phyloP scores from a whole-genome alignment of 1,284 basidiomycete species.

The Moesziomyces sp. region DNA sequence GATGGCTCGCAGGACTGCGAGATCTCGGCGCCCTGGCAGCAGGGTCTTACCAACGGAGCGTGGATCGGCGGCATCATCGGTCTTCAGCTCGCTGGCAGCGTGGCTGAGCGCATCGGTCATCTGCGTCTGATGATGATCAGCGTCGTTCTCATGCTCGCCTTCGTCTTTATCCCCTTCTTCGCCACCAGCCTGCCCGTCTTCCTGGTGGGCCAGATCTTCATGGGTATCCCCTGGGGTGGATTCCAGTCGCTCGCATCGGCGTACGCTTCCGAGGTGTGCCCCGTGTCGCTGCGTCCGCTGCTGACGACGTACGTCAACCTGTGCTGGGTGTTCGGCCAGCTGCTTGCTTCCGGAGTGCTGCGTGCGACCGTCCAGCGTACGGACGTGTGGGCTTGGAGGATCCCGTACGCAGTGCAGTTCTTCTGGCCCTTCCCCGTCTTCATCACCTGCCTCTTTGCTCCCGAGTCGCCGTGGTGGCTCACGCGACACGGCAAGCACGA shows the following conservation, averaged over 20 bases:
- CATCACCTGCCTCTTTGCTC: slow-evolving; percentile 63
- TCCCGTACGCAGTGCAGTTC: slow-evolving; percentile 70
- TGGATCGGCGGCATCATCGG: slow-evolving; percentile 50
- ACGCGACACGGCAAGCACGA: slow-evolving; percentile 70
- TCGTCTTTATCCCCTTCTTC: slow-evolving; percentile 68
- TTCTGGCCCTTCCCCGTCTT: slow-evolving; percentile 67
- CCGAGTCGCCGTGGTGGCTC: slow-evolving; percentile 70
- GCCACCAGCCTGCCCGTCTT: slow-evolving; percentile 68
- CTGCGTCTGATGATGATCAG: slow-evolving; percentile 41
- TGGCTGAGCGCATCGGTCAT: slow-evolving; percentile 35
- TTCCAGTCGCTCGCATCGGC: slow-evolving; percentile 70
- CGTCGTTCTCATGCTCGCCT: slow-evolving; percentile 60
- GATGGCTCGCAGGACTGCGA: slow-evolving; percentile 66
- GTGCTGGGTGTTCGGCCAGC: slow-evolving; percentile 70
- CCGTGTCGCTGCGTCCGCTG: slow-evolving; percentile 70
- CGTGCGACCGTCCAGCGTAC: slow-evolving; percentile 61
- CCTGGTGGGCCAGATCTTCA: slow-evolving; percentile 67
- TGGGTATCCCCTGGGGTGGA: slow-evolving; percentile 70
- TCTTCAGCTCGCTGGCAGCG: slow-evolving; percentile 37
- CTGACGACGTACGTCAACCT: slow-evolving; percentile 71
- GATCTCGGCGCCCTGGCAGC: slow-evolving; percentile 71
- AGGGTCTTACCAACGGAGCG: slow-evolving; percentile 62
- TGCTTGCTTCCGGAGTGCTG: slow-evolving; percentile 70
- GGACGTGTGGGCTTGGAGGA: slow-evolving; percentile 66
- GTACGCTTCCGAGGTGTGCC: slow-evolving; percentile 71